Percentiles rank a stretch among this genome's conserved stretches.
phyloP scores from a whole-genome alignment of 2,329 filamentous ascomycete genomes.

The Madurella fahalii region DNA sequence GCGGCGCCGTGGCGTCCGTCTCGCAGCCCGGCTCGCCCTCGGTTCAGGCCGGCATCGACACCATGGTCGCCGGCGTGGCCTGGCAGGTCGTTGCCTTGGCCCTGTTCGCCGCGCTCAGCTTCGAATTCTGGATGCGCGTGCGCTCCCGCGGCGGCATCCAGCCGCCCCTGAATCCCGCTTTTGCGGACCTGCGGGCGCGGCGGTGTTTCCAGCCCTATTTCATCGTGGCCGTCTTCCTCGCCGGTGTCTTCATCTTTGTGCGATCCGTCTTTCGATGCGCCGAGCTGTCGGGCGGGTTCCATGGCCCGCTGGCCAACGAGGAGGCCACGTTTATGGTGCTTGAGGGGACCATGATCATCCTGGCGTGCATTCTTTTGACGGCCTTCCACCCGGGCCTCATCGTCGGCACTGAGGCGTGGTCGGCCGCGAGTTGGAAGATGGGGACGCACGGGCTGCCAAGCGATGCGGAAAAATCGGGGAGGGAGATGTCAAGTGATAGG shows the following conservation, averaged over 20 bases:
- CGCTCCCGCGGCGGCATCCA: not conserved
- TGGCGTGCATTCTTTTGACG: constrained; percentile 36
- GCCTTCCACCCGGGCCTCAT: constrained; percentile 11
- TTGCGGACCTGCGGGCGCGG: constrained; percentile 33
- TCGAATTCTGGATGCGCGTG: constrained; percentile 13
- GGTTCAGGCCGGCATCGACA: constrained; percentile 28
- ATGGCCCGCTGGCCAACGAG: constrained; percentile 42
- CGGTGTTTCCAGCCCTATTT: constrained; percentile 34
- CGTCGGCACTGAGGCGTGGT: not conserved
- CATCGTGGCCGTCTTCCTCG: constrained; percentile 27
- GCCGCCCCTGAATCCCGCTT: constrained; percentile 22
- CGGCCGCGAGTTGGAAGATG: constrained; percentile 5
- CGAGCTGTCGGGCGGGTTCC: constrained; percentile 51
- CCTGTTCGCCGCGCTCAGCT: constrained; percentile 8
- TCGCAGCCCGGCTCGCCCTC: constrained; percentile 23
- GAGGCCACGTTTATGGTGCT: constrained; percentile 40
- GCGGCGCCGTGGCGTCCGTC: constrained; percentile 36
- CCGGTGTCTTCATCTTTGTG: constrained; percentile 40
- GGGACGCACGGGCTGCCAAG: not conserved
- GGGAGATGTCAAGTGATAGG: too few species aligned
- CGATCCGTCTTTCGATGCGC: constrained; percentile 52
- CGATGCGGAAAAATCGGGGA: constrained; percentile 1
- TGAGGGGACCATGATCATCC: constrained; percentile 42
- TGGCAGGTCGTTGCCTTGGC: constrained; percentile 32
- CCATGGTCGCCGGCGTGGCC: constrained; percentile 44